These are phyloP conservation scores for slime mould (Dictyostelium discoideum) DNA, from an alignment of 78 protist species.

Conservation along the genomic window DNA sequence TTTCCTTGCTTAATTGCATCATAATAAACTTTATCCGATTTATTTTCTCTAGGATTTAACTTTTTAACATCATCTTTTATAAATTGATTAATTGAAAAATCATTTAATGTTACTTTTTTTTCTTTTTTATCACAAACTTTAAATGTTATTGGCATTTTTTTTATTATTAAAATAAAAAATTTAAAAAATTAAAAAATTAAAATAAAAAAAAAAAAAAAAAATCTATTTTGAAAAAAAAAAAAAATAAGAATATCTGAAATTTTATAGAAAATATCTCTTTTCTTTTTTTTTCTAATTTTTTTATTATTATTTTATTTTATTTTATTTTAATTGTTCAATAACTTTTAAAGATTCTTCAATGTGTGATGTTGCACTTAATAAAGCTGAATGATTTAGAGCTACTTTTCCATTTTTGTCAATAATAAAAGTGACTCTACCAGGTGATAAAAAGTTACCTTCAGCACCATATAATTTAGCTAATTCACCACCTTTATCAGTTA, in stretches of 20 bases:
- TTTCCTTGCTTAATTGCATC: background rate
- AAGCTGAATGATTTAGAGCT: background rate
- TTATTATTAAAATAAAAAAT: too few species aligned
- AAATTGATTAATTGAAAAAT: too few species aligned
- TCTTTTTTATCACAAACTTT: background rate
- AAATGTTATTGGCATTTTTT: background rate
- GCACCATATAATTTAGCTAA: conserved; percentile 31
- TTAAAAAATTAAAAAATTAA: too few species aligned
- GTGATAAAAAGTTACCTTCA: conserved; percentile 17
- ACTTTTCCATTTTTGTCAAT: conserved; percentile 52
- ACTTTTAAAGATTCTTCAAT: conserved; percentile 52
- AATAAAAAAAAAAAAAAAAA: too few species aligned
- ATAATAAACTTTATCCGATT: background rate
- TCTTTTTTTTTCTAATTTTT: too few species aligned
- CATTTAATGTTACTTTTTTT: too few species aligned
- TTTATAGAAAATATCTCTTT: background rate
- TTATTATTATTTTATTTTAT: background rate
- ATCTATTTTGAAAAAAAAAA: too few species aligned
- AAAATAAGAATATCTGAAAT: too few species aligned
- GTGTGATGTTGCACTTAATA: conserved; percentile 5
- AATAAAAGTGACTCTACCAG: conserved; percentile 62
- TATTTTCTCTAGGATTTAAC: background rate
- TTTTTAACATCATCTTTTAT: background rate
- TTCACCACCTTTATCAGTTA: conserved; percentile 11
- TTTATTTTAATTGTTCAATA: conserved; percentile 25